Base-by-base conservation (phyloP, 805 yeast genomes). In the Candida sithepensis region DNA sequence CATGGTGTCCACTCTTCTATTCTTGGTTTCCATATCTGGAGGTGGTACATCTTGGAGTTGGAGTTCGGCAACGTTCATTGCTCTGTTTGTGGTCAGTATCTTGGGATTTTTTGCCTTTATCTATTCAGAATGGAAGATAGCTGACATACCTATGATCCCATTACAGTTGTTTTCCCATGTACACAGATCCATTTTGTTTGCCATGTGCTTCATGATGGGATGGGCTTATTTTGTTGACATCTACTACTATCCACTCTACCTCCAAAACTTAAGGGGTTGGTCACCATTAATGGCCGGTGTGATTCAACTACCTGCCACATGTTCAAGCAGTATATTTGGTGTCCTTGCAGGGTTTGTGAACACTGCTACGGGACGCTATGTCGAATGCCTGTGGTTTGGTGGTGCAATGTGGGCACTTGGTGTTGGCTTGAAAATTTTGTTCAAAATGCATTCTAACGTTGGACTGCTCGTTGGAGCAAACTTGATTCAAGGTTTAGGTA, bases 31-130 rank as follows among this genome's bases (percentile, higher is more conserved):
- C 3, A 60, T 79, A 16, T 74, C 75, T 47, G 82, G 84, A 20
- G 88, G 86, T 24, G 86, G 86, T 1, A 63, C 74, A 2, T 64
- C 73, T 3, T 81, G 73, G 61, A 58, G 68, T 0, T 84, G 88
- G 88, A 56, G 71, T 52, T 54, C 58, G 7, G 47, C 54, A 4
- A 50, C 48, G 2, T 54, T 54, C 41, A 52, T 54, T 13, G 49
- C 65, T 5, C 64, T 72, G 57, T 56, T 75, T 37, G 59, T 63
- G 3, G 48, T 74, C 38, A 78, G 80, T 26, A 74, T 68, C 2
- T 46, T 61, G 0, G 57, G 68, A 10, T 66, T 73, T 22, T 49
- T 71, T 3, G 55, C 55, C 2, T 79, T 82, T 44, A 23, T 79
- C 12, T 32, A 74, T 3, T 66, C 73, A 24, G 86, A 82, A 51